These are phyloP conservation scores for Eutreptiella sp. DNA, from an alignment of 208 protist genomes.

Conservation along the genomic window DNA sequence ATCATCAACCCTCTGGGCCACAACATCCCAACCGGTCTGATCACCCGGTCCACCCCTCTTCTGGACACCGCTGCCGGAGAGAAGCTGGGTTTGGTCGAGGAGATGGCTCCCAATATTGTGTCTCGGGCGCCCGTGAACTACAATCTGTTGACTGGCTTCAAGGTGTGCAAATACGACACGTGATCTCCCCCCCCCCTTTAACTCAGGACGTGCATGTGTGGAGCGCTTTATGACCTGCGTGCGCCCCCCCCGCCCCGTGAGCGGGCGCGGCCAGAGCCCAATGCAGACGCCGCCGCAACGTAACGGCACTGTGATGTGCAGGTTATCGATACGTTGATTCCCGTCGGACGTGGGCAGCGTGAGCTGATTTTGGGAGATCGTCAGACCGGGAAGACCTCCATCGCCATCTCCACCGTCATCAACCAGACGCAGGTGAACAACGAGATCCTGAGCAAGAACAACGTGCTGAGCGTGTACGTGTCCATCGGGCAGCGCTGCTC, in stretches of 20 bases:
- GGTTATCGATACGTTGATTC: conserved; percentile 83
- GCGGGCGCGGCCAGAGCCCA: no score
- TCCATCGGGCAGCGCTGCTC: conserved; percentile 84
- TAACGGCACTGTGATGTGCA: no score
- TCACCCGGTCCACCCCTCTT: conserved; percentile 35
- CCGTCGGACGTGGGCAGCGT: conserved; percentile 83
- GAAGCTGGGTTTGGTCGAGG: conserved; percentile 67
- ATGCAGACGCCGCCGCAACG: no score
- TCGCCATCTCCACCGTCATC: conserved; percentile 83
- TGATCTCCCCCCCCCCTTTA: no score
- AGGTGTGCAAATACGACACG: no score
- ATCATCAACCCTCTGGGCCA: conserved; percentile 71
- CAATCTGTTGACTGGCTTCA: conserved; percentile 83
- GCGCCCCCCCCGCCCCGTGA: no score
- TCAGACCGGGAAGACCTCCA: conserved; percentile 84
- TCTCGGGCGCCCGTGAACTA: conserved; percentile 80
- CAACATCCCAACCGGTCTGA: conserved; percentile 56
- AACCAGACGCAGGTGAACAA: conserved; percentile 83
- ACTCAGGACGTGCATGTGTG: no score
- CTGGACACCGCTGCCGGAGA: conserved; percentile 27
- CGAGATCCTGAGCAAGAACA: conserved; percentile 69
- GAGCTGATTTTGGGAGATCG: conserved; percentile 87
- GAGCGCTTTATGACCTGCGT: no score
- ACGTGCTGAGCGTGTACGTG: conserved; percentile 83
- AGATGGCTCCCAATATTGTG: conserved; percentile 84